Percentiles rank a stretch among this genome's conserved stretches.
Evolutionary conservation across 805 yeast species (phyloP).

Genomic region (Hanseniaspora occidentalis): DNA sequence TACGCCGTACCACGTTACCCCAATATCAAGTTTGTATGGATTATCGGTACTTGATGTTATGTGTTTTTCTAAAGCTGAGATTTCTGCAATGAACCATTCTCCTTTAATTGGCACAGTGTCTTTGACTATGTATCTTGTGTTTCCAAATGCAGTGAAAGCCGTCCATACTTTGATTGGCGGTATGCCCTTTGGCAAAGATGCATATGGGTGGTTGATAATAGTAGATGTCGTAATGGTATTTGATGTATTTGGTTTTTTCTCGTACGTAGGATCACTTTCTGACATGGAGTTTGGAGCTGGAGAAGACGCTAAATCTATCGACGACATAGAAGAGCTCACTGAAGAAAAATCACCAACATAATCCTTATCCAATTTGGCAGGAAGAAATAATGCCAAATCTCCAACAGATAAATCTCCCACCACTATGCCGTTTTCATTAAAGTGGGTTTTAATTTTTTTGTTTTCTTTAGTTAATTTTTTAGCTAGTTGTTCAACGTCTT

Average conservation of each 20-base stretch:
- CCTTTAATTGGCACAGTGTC: conserved; percentile 29
- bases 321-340: conserved; percentile 14
- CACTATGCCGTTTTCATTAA: conserved; percentile 39
- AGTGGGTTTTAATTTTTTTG: conserved; percentile 30
- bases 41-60: conserved; percentile 38
- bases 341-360: conserved; percentile 7
- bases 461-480: conserved; percentile 71
- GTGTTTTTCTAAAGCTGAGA: conserved; percentile 43
- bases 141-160: conserved; percentile 74
- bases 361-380: conserved; percentile 43
- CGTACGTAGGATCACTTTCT: conserved; percentile 10
- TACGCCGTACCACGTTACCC: conserved; percentile 51
- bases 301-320: conserved; percentile 7
- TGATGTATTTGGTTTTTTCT: no score
- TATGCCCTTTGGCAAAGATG: neutral
- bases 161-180: conserved; percentile 67
- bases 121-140: conserved; percentile 70
- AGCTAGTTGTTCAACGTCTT: conserved; percentile 83
- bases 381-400: conserved; percentile 76
- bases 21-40: conserved; percentile 54
- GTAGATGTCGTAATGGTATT: no score
- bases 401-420: conserved; percentile 54
- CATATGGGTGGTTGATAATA: conserved; percentile 4
- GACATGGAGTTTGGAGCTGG: neutral
- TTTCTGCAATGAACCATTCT: conserved; percentile 78